Evolutionary conservation across 768 basidiomycete genomes (phyloP), one percentile per base, ranked within the genome.

Genomic region (Pleurotus ostreatus): DNA sequence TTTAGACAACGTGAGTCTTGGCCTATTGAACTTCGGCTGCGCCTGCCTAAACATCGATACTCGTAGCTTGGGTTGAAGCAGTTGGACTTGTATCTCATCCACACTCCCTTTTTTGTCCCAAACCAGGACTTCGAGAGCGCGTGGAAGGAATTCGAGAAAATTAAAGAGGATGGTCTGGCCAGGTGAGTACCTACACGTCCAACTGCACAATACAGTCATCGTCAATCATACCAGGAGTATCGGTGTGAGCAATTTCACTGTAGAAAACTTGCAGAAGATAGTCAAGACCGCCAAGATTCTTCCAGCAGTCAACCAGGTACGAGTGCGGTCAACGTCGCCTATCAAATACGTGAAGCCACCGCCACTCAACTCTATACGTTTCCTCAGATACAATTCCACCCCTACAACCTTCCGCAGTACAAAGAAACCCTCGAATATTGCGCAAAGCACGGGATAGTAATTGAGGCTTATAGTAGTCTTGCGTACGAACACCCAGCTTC

Each of bases 261-360:
- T 86, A 30, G 65, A 73, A 1, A 68, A 84, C 47, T 72, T 91
- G 15, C 71, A 86, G 62, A 66, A 66, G 2, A 59, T 89, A 3
- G 53, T 83, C 52, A 79, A 78, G 61, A 64, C 68, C 0, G 83
- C 84, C 0, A 73, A 69, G 37, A 68, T 85, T 61, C 80, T 76
- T 38, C 89, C 88, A 3, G 84, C 81, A 1, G 86, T 86, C 40
- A 89, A 92, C 63, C 88, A 91, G 73, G 87, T 83, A n/a, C 3
- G 7, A 39, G 9, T n/a, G 2, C 20, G 4, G 15, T 2, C 20
- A 12, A 38, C 11, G 41, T 25, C 22, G 5, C 3, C 3, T 23
- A 23, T 23, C 4, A 23, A 23, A 23, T 22, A 3, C 0, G n/a
- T 8, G 2, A 0, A 12, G 7, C 11, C 26, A 30, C 9, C 7